Evolutionary conservation across 192 early-diverging fungal genomes (phyloP), one percentile per base, ranked within the genome.

Genomic region (Funneliformis mosseae): DNA sequence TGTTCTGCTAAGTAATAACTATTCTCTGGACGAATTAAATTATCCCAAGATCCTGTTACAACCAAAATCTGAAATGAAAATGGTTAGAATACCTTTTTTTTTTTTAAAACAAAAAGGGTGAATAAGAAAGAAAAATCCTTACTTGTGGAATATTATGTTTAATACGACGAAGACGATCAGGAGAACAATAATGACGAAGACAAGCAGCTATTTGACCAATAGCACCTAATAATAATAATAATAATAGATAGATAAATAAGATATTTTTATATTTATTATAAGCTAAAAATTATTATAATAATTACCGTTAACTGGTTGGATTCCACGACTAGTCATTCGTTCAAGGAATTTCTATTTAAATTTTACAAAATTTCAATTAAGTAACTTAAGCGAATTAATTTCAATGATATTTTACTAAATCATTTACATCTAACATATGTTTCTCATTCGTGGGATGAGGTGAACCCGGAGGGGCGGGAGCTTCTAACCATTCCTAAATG

Each of bases 161-260:
- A 55, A 87, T 81, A 5, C 43, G 38, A 11, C 43, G 25, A 21
- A 87, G 76, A 33, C 84, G 77, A 3, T 60, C 46, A 59, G 82
- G 79, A 21, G 84, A 85, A 50, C 85, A 82, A 59, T 82, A 46
- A 60, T 87, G 86, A 5, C 55, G 60, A 12, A 84, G 18, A 61
- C 77, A 77, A 6, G 86, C 86, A 25, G 79, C 79, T 74, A 81
- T 55, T 61, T 76, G 48, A 10, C 74, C 48, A 76, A 76, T 38
- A 25, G 50, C 55, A 9, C 74, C 48, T 61, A 76, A 42, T 42
- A 27, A 27, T 14, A 10, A 14, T 12, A 50, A 55, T 46, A 18
- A 16, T 9, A 8, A 11, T 23, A 0, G n/a, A n/a, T n/a, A n/a
- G n/a, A 23, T 14, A 23, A 74, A 0, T 7, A 50, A 14, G 3